Evolutionary conservation across 441 rosid genomes (phyloP).

Genomic region (Flueggea neowawraea): DNA sequence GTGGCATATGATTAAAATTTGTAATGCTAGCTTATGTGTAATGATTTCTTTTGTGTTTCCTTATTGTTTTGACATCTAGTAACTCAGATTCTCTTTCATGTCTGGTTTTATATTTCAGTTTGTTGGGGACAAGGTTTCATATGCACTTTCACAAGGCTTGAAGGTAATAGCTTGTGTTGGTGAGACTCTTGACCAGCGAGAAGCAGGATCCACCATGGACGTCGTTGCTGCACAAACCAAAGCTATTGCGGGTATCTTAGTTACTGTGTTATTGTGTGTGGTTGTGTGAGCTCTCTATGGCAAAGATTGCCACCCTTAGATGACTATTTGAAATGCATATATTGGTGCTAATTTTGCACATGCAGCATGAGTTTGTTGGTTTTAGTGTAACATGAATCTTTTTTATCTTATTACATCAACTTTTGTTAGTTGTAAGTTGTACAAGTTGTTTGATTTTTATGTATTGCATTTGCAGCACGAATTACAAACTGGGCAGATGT

Average conservation of each 20-base stretch:
- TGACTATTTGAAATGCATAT: too few relatives aligned
- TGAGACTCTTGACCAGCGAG: slow-evolving; percentile 75
- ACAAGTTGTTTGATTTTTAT: neutral
- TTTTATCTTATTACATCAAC: too few relatives aligned
- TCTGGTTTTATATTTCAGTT: slow-evolving; percentile 26
- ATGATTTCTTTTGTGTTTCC: too few relatives aligned
- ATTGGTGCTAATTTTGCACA: too few relatives aligned
- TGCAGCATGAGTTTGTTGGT: too few relatives aligned
- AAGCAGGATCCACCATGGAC: slow-evolving; percentile 56
- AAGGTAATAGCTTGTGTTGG: slow-evolving; percentile 80
- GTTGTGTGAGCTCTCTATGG: too few relatives aligned
- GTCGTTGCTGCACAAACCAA: slow-evolving; percentile 75
- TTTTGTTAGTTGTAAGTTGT: too few relatives aligned
- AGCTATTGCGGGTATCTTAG: slow-evolving; percentile 50
- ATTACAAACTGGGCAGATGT: slow-evolving; percentile 51
- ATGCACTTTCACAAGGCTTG: slow-evolving; percentile 62
- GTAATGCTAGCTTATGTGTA: too few relatives aligned
- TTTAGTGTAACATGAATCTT: too few relatives aligned
- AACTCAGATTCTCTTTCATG: neutral
- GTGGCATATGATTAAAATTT: neutral
- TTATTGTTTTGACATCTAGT: too few relatives aligned
- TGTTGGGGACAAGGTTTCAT: slow-evolving; percentile 71
- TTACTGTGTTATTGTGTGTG: neutral
- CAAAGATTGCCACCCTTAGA: too few relatives aligned
- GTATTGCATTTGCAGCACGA: slow-evolving; percentile 22